Evolutionary conservation across 31 red algal genomes (phyloP).

Genomic region (Asparagopsis taxiformis): DNA sequence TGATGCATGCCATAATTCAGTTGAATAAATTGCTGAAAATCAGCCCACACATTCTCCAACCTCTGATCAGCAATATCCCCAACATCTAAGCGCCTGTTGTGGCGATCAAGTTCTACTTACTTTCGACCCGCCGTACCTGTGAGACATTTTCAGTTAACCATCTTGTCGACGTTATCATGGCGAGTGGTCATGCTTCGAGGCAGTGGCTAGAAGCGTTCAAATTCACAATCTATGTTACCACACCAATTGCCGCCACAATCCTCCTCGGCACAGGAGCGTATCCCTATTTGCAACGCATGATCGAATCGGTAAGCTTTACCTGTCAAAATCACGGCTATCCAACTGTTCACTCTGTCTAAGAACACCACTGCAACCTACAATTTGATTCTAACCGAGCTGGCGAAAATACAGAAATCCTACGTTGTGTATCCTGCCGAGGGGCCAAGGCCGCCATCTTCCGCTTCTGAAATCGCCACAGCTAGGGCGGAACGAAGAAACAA

Average conservation of each 20-base stretch:
- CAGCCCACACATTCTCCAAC: no score
- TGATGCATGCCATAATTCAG: no score
- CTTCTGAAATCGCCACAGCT: neutral
- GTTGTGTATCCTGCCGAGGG: constrained; percentile 78
- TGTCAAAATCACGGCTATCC: neutral
- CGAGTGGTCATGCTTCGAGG: constrained; percentile 46
- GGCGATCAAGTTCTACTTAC: no score
- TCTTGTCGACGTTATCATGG: constrained; percentile 24
- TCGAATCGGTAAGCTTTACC: constrained; percentile 43
- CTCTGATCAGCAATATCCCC: no score
- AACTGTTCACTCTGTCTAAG: neutral
- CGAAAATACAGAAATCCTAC: constrained; percentile 49
- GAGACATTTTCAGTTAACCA: no score
- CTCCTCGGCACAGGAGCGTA: constrained; percentile 72
- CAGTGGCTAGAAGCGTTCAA: constrained; percentile 81
- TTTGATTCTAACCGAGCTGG: neutral
- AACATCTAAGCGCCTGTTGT: no score
- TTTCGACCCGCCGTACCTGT: no score
- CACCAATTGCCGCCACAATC: constrained; percentile 63
- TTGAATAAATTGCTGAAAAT: no score
- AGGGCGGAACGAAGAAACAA: constrained; percentile 1
- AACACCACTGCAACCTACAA: neutral
- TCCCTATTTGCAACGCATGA: constrained; percentile 64
- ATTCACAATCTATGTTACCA: constrained; percentile 69
- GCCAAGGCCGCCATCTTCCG: constrained; percentile 31